These are phyloP conservation scores for Wallacemonas sp. DNA, from an alignment of 208 protist species.

Conservation along the genomic window DNA sequence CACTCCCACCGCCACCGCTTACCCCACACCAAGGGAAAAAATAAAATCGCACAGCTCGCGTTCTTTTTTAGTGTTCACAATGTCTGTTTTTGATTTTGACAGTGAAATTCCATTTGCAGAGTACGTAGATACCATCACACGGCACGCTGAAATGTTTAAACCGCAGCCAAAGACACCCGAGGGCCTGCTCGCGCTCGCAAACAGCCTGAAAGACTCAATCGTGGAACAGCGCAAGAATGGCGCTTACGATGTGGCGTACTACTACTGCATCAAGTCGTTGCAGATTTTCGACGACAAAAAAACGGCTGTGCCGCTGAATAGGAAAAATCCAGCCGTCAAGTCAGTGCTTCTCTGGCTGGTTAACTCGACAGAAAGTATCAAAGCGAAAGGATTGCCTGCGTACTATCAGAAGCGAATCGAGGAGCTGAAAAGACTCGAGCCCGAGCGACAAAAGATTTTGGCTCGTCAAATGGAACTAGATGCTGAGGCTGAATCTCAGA, in stretches of 20 bases:
- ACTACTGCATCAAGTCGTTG: slow-evolving; percentile 44
- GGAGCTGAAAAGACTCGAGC: slow-evolving; percentile 34
- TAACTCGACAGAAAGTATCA: slow-evolving; percentile 28
- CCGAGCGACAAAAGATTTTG: slow-evolving; percentile 31
- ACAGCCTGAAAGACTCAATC: slow-evolving; percentile 20
- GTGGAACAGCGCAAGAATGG: slow-evolving; percentile 17
- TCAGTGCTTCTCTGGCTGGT: slow-evolving; percentile 27
- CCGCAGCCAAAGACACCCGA: slow-evolving; percentile 15
- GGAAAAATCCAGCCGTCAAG: slow-evolving; percentile 13
- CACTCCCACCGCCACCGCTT: background rate
- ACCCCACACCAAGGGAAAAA: background rate
- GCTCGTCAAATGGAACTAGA: slow-evolving; percentile 39
- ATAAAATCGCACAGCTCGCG: too few relatives aligned
- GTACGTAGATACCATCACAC: slow-evolving; percentile 53
- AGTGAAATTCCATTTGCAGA: slow-evolving; percentile 48
- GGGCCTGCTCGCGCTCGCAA: slow-evolving; percentile 26
- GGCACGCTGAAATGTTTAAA: slow-evolving; percentile 42
- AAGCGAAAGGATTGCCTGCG: slow-evolving; percentile 21
- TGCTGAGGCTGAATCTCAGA: background rate
- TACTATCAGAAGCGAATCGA: slow-evolving; percentile 37
- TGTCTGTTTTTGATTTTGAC: slow-evolving; percentile 59
- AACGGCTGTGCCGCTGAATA: slow-evolving; percentile 21
- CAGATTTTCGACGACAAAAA: slow-evolving; percentile 49
- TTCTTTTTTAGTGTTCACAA: too few relatives aligned
- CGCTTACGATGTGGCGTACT: slow-evolving; percentile 49